phyloP scores from a whole-genome alignment of 805 yeast species.

The Pichia paraexigua region DNA sequence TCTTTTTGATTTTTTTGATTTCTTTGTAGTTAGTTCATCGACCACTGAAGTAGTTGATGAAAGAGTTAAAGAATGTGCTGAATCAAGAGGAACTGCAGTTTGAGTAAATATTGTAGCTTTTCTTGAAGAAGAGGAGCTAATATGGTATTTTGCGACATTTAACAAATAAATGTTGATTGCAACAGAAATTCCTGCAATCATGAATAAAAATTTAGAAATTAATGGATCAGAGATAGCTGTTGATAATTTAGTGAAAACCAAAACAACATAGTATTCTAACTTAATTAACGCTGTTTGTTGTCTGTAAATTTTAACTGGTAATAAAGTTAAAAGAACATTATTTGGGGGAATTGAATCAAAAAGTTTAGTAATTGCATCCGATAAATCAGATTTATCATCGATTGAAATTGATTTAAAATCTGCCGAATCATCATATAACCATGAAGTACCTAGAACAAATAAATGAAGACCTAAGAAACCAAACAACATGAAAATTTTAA shows the following conservation, averaged over 20 bases:
- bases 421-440: constrained; percentile 49
- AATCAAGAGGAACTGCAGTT: neutral
- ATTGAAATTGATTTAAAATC: constrained; percentile 20
- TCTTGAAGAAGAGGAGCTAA: constrained; percentile 9
- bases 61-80: neutral
- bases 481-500: constrained; percentile 53
- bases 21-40: neutral
- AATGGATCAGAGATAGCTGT: constrained; percentile 70
- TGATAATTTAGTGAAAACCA: constrained; percentile 48
- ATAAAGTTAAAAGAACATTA: constrained; percentile 45
- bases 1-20: constrained; percentile 4
- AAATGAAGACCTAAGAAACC: constrained; percentile 57
- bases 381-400: constrained; percentile 25
- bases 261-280: constrained; percentile 52
- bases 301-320: constrained; percentile 49
- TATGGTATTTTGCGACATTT: constrained; percentile 71
- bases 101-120: neutral
- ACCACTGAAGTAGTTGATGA: constrained; percentile 10
- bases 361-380: constrained; percentile 33
- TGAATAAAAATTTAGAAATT: constrained; percentile 67
- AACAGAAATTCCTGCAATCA: constrained; percentile 66
- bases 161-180: constrained; percentile 78
- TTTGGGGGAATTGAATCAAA: constrained; percentile 35
- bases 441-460: constrained; percentile 61
- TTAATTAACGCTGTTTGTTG: constrained; percentile 50